These are phyloP conservation scores for Fraxinus baroniana DNA, from an alignment of 305 asterid species.

Conservation along the genomic window DNA sequence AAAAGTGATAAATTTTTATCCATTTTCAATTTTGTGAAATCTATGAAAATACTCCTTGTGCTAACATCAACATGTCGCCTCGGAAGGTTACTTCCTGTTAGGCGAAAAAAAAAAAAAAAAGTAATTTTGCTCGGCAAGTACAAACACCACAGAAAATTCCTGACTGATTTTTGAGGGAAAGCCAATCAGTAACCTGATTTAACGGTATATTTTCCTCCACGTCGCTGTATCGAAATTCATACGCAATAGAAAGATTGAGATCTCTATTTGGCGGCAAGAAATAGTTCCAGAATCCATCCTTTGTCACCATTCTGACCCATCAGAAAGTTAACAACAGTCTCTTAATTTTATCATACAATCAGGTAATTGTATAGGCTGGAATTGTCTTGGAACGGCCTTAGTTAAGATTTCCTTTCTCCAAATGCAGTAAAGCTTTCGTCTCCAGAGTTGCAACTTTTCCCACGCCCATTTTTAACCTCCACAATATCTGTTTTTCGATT, in stretches of 20 bases:
- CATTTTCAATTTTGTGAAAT: no score
- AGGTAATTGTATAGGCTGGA: background rate
- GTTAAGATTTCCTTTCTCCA: background rate
- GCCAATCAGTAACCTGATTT: background rate
- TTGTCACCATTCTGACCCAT: no score
- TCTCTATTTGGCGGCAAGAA: background rate
- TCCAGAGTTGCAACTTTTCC: background rate
- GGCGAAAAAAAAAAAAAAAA: background rate
- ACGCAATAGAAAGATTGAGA: background rate
- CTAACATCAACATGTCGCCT: no score
- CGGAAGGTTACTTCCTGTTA: background rate
- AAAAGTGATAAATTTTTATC: no score
- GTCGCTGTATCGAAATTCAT: background rate
- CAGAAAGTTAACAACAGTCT: background rate
- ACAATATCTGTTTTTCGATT: background rate
- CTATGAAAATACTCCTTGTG: no score
- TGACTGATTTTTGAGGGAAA: background rate
- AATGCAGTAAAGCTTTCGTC: background rate
- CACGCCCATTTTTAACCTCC: background rate
- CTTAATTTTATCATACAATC: background rate
- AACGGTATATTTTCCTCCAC: background rate
- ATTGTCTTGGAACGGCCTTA: background rate
- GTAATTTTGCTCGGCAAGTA: background rate
- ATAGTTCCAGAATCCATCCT: background rate
- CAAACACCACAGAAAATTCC: background rate